Evolutionary conservation across 1,284 basidiomycete species (phyloP).

Genomic region (Cryptococcus sp.): DNA sequence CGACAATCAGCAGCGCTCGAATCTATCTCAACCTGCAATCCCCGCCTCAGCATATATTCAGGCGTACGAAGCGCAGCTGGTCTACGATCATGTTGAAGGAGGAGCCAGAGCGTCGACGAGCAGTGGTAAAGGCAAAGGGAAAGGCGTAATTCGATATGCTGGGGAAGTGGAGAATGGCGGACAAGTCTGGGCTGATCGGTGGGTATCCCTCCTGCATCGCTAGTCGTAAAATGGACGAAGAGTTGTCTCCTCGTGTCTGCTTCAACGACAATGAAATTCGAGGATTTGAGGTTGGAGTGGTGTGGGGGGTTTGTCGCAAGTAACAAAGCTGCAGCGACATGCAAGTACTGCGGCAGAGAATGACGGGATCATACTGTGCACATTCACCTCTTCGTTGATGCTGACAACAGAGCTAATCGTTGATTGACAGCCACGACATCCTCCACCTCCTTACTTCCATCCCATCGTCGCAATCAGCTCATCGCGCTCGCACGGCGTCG

Average conservation of each 20-base stretch:
- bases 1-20: neutral
- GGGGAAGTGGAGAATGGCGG: conserved; percentile 18
- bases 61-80: conserved; percentile 46
- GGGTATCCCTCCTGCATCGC: conserved; percentile 16
- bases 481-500: conserved; percentile 7
- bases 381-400: too few species aligned
- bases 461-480: conserved; percentile 12
- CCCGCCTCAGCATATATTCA: conserved; percentile 34
- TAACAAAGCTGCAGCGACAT: too few species aligned
- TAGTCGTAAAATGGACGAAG: neutral
- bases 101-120: conserved; percentile 1
- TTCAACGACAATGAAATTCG: too few species aligned
- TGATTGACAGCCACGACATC: conserved; percentile 67
- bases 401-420: conserved; percentile 5
- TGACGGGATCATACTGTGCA: too few species aligned
- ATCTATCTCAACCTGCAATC: conserved; percentile 2
- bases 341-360: too few species aligned
- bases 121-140: conserved; percentile 5
- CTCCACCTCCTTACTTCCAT: conserved; percentile 66
- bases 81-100: conserved; percentile 16
- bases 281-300: too few species aligned
- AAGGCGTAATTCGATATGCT: conserved; percentile 31
- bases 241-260: neutral
- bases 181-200: conserved; percentile 44
- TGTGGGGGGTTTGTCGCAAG: too few species aligned